Evolutionary conservation across 805 yeast species (phyloP).

Genomic region (Candida palmyrensis): DNA sequence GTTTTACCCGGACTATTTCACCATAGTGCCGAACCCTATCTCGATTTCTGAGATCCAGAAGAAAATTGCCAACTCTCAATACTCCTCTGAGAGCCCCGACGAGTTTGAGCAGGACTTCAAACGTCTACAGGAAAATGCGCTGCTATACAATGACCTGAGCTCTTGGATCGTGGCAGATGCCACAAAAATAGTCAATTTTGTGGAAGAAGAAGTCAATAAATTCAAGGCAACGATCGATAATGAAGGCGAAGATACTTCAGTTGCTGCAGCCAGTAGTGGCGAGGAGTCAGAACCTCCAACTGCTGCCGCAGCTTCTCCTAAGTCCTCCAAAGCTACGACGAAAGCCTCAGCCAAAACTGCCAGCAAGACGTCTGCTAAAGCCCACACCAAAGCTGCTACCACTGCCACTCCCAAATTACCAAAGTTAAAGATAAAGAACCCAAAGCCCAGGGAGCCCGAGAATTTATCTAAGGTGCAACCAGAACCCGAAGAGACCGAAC

Average conservation of each 20-base stretch:
- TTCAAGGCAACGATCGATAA: conserved; percentile 12
- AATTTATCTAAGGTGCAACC: too few relatives aligned
- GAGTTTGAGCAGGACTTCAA: conserved; percentile 32
- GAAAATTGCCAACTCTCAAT: conserved; percentile 37
- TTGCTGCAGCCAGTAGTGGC: conserved; percentile 13
- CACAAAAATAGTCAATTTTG: conserved; percentile 48
- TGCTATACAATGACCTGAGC: conserved; percentile 35
- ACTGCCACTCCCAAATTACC: conserved; percentile 1
- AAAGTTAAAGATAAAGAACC: conserved; percentile 11
- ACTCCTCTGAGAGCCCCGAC: conserved; percentile 33
- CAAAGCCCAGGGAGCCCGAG: conserved; percentile 5
- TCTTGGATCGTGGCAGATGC: conserved; percentile 66
- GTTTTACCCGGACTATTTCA: conserved; percentile 36
- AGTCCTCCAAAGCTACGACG: too few relatives aligned
- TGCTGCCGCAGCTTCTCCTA: too few relatives aligned
- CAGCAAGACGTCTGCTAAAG: not conserved
- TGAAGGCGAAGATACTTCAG: conserved; percentile 5
- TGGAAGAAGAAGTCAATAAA: conserved; percentile 44
- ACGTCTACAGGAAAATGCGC: conserved; percentile 33
- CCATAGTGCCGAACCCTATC: conserved; percentile 29
- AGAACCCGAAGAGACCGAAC: too few relatives aligned
- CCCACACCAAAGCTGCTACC: conserved; percentile 1
- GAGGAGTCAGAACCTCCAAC: conserved; percentile 3
- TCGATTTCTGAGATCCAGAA: conserved; percentile 28
- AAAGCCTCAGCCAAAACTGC: not conserved